These are phyloP conservation scores for Neocallimastix lanati DNA, from an alignment of 192 early-diverging fungal species.

Conservation along the genomic window DNA sequence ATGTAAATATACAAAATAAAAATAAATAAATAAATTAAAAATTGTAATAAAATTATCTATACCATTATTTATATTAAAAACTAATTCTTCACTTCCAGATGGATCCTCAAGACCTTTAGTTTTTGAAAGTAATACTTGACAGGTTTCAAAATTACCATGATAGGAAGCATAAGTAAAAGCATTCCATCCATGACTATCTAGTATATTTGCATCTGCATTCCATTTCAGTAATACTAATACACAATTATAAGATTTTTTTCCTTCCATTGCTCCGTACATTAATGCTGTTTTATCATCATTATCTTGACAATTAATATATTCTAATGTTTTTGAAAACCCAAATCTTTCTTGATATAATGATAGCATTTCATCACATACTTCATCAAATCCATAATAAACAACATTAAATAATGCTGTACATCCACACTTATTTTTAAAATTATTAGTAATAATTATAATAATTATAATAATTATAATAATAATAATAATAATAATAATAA, in stretches of 20 bases:
- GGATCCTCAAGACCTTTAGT: background rate
- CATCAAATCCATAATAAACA: background rate
- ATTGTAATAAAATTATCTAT: background rate
- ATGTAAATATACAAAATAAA: too few species aligned
- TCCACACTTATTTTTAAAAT: background rate
- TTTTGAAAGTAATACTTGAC: background rate
- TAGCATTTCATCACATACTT: background rate
- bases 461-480: too few species aligned
- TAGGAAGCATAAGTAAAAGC: background rate
- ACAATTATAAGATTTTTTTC: background rate
- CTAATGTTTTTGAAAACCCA: background rate
- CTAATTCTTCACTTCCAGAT: background rate
- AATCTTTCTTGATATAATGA: background rate
- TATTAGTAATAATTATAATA: too few species aligned
- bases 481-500: too few species aligned
- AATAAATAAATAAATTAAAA: too few species aligned
- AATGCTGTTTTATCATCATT: background rate
- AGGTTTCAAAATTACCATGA: background rate
- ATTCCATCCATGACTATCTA: background rate
- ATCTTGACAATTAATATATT: background rate
- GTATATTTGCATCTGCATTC: background rate
- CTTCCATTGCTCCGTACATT: background rate
- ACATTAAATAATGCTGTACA: background rate
- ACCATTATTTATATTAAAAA: background rate
- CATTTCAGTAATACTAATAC: background rate